Conservation (phyloP, 129 eudicot genomes). For the Erigeron canadensis region DNA sequence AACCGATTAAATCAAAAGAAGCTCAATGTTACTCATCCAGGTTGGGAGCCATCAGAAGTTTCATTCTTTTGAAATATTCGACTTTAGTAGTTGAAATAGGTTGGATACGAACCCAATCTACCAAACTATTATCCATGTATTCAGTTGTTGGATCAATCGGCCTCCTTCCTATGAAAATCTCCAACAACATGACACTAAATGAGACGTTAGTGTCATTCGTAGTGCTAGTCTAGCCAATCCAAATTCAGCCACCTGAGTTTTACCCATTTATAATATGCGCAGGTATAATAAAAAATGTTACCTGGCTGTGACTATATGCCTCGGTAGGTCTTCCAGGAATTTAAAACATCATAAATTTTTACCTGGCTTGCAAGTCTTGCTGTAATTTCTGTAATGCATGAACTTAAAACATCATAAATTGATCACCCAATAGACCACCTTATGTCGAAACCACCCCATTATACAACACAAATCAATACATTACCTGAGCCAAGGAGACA, state of each 20-base stretch:
- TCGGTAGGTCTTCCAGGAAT: constrained; percentile 98
- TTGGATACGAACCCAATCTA: constrained; percentile 74
- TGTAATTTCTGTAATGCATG: constrained; percentile 58
- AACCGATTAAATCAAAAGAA: no score
- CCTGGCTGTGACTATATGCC: constrained; percentile 99
- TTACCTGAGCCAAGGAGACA: constrained; percentile 89
- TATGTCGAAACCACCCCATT: background rate
- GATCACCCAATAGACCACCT: background rate
- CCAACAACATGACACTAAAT: constrained; percentile 91
- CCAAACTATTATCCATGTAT: constrained; percentile 75
- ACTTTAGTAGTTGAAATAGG: background rate
- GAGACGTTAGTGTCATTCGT: constrained; percentile 88
- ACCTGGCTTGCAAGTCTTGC: constrained; percentile 67
- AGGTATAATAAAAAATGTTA: constrained; percentile 17
- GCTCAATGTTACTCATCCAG: no score
- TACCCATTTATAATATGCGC: constrained; percentile 2
- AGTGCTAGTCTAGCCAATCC: constrained; percentile 89
- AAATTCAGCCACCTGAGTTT: constrained; percentile 84
- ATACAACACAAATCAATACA: background rate
- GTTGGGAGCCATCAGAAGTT: no score
- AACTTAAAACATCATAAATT: constrained; percentile 4
- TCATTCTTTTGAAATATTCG: background rate
- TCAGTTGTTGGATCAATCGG: constrained; percentile 62
- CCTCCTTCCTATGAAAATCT: constrained; percentile 71
- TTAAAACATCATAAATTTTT: constrained; percentile 81